These are phyloP conservation scores for Fusarium austroafricanum DNA, from an alignment of 2,329 filamentous ascomycete species.

Conservation along the genomic window DNA sequence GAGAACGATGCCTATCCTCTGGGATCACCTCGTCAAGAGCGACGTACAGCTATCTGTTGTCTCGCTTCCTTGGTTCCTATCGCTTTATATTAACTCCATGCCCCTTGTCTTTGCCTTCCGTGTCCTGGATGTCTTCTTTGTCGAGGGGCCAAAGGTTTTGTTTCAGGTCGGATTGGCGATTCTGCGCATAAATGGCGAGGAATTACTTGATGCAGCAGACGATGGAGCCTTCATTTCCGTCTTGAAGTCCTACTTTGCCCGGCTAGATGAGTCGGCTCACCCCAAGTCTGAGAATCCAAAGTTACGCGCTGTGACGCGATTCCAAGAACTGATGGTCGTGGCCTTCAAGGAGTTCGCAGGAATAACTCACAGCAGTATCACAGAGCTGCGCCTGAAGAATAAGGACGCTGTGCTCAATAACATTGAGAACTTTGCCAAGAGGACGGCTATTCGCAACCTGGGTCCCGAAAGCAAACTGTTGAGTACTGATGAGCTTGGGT, in stretches of 20 bases:
- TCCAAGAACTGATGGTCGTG: conserved; percentile 98
- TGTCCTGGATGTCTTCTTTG: conserved; percentile 96
- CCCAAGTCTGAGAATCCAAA: conserved; percentile 96
- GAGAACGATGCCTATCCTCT: conserved; percentile 97
- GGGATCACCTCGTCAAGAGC: conserved; percentile 97
- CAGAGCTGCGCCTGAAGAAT: conserved; percentile 88
- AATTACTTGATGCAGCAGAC: conserved; percentile 90
- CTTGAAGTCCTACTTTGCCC: conserved; percentile 92
- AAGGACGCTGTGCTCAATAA: conserved; percentile 94
- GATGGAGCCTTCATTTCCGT: conserved; percentile 98
- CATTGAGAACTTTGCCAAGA: conserved; percentile 97
- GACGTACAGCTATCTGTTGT: conserved; percentile 98
- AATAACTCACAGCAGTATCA: conserved; percentile 93
- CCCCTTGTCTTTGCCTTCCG: conserved; percentile 96
- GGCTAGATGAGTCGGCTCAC: conserved; percentile 94
- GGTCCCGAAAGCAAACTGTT: conserved; percentile 95
- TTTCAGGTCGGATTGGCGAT: conserved; percentile 99
- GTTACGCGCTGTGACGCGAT: conserved; percentile 90
- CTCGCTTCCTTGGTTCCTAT: conserved; percentile 97
- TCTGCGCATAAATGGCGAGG: conserved; percentile 94
- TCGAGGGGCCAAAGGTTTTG: conserved; percentile 95
- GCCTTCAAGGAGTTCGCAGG: conserved; percentile 98
- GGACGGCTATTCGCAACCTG: conserved; percentile 94
- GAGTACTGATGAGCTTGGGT: conserved; percentile 84
- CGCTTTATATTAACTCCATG: conserved; percentile 99